Evolutionary conservation across 352 stramenopile species (phyloP).

Genomic region (Discostella stelligera): DNA sequence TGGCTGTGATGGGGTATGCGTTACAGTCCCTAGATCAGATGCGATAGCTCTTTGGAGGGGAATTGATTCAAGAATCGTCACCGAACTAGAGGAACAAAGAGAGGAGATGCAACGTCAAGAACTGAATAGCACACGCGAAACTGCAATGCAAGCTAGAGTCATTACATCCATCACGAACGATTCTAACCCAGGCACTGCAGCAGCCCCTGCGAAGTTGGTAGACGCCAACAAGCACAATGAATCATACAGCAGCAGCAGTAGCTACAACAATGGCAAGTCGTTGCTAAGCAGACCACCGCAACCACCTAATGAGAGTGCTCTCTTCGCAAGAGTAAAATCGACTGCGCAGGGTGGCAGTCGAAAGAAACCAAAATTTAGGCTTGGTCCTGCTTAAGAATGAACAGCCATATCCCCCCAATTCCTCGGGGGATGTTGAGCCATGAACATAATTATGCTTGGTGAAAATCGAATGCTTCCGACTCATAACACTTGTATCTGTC

Average conservation of each 20-base stretch:
- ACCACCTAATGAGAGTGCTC: slow-evolving; percentile 6
- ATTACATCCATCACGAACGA: neutral
- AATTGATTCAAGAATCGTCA: slow-evolving; percentile 11
- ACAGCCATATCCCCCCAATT: neutral
- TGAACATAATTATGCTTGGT: neutral
- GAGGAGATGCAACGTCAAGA: slow-evolving; percentile 6
- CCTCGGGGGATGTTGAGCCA: neutral
- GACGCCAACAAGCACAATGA: no score
- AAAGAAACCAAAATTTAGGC: slow-evolving; percentile 30
- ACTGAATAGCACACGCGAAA: neutral
- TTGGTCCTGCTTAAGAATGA: slow-evolving; percentile 7
- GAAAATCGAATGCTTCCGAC: no score
- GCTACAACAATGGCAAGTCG: neutral
- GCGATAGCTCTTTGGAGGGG: slow-evolving; percentile 7
- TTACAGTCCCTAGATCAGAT: slow-evolving; percentile 11
- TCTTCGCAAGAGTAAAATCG: slow-evolving; percentile 28
- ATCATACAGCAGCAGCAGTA: neutral
- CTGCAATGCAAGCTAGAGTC: neutral
- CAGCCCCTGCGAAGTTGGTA: no score
- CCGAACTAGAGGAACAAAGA: neutral
- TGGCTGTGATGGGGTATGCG: neutral
- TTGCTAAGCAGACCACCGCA: neutral
- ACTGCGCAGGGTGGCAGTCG: slow-evolving; percentile 11
- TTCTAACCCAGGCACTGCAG: neutral
- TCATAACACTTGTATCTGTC: no score